Base-by-base conservation (phyloP, 768 basidiomycete genomes). In the Pholiota conissans region DNA sequence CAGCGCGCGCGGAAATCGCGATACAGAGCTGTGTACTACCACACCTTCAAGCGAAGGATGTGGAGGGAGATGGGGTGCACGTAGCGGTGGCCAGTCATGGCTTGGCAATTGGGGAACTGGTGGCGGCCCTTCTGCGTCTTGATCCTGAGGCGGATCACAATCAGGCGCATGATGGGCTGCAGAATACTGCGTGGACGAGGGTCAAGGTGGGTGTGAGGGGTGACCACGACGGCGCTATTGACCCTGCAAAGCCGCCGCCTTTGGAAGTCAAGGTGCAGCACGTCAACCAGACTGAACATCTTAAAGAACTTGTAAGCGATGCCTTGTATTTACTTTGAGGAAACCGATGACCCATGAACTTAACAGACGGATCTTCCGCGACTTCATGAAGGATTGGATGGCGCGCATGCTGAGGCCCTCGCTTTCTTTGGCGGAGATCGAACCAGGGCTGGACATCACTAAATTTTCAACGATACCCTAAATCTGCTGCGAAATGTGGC, bases 131-230 rank as follows among this genome's bases (percentile, higher is more conserved):
- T 16, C 62, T 90, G 24, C 69, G 73, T 40, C 61, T 81, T 45
- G 81, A 83, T 64, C 82, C 79, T 42, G 73, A 76, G 55, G 76
- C 81, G 37, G 69, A 73, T 8, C 66, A 69, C 8, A 75, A 72
- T 28, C 66, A 64, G 28, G 71, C 55, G 29, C 77, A 70, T 56
- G 73, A 60, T 56, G 88, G 89, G 3, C 69, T 91, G 51, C 37
- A 74, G 59, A 91, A 91, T 64, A 91, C 90, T 0, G 89, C 85
- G n/a, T 91, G 89, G 90, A 84, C 83, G 29, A 76, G 87, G 49
- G 75, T 81, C 10, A 74, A 75, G 49, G 81, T 69, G 47, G 75
- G 67, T 57, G 67, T 67, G 52, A 37, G 75, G 71, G 71, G 73
- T 9, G 67, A 56, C 4, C 61, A 63, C 16, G 30, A 49, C 3